These are phyloP conservation scores for Backusella macrospora DNA, from an alignment of 192 early-diverging fungal genomes.

Conservation along the genomic window DNA sequence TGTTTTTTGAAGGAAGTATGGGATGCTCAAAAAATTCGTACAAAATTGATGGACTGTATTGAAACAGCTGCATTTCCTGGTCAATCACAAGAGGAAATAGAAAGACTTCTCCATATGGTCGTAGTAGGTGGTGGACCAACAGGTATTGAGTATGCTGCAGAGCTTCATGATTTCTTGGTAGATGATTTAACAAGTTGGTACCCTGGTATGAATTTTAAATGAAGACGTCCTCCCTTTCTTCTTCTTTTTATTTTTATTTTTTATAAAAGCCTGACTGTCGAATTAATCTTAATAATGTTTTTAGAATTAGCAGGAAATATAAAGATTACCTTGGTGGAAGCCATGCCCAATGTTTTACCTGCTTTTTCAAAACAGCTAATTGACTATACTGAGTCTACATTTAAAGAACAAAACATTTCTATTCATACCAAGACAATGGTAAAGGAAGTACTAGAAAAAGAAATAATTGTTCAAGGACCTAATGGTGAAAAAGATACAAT, in stretches of 20 bases:
- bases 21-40: conserved; percentile 81
- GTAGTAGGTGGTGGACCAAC: conserved; percentile 71
- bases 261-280: not conserved
- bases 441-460: conserved; percentile 74
- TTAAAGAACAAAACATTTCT: conserved; percentile 71
- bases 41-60: conserved; percentile 75
- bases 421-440: conserved; percentile 80
- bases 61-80: conserved; percentile 71
- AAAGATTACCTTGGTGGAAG: conserved; percentile 80
- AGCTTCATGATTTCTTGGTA: conserved; percentile 79
- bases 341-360: conserved; percentile 73
- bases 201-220: conserved; percentile 44
- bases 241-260: not conserved
- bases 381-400: conserved; percentile 77
- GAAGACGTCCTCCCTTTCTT: not conserved
- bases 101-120: conserved; percentile 77
- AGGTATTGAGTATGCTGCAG: conserved; percentile 74
- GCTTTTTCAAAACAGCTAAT: conserved; percentile 78
- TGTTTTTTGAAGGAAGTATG: conserved; percentile 77
- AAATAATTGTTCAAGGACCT: conserved; percentile 66
- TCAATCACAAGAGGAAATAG: conserved; percentile 70
- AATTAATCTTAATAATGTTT: not conserved
- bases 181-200: conserved; percentile 76
- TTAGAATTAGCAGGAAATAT: conserved; percentile 70
- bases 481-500: conserved; percentile 64